These are phyloP conservation scores for Neofusicoccum umdonicola DNA, from an alignment of 2,329 filamentous ascomycete species.

Conservation along the genomic window DNA sequence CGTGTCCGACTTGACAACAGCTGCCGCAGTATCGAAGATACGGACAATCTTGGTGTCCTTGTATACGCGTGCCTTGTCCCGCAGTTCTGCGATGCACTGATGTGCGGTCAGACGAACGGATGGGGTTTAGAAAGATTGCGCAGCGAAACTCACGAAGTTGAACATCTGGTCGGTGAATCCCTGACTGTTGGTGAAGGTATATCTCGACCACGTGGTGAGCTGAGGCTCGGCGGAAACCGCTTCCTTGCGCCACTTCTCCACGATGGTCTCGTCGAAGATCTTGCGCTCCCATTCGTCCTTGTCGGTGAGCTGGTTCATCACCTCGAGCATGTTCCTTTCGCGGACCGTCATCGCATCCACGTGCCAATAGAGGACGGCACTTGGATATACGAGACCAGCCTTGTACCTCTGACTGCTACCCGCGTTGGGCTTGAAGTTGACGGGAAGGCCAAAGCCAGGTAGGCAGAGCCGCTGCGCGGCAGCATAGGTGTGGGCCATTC, in stretches of 20 bases:
- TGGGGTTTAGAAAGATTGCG: background rate
- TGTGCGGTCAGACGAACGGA: background rate
- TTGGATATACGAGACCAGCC: constrained; percentile 30
- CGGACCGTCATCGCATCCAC: constrained; percentile 34
- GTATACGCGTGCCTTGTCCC: constrained; percentile 48
- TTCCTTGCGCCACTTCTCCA: constrained; percentile 33
- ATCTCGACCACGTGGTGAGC: background rate
- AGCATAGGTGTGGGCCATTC: too few species aligned
- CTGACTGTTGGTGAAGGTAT: background rate
- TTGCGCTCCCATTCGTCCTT: constrained; percentile 41
- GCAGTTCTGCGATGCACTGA: constrained; percentile 44
- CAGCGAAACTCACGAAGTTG: constrained; percentile 12
- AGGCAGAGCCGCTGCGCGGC: too few species aligned
- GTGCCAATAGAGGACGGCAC: constrained; percentile 32
- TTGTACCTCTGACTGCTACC: too few species aligned
- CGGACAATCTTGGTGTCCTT: constrained; percentile 40
- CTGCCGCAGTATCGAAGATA: constrained; percentile 44
- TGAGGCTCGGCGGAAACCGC: constrained; percentile 16
- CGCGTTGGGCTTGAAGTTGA: constrained; percentile 27
- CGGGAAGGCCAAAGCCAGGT: constrained; percentile 34
- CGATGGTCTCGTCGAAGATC: constrained; percentile 33
- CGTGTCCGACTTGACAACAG: constrained; percentile 55
- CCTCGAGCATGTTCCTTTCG: constrained; percentile 38
- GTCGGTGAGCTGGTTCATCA: constrained; percentile 44
- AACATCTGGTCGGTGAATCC: constrained; percentile 20